Evolutionary conservation across 495 filamentous ascomycete genomes (phyloP).

Genomic region (Tetracladium marchalianum): DNA sequence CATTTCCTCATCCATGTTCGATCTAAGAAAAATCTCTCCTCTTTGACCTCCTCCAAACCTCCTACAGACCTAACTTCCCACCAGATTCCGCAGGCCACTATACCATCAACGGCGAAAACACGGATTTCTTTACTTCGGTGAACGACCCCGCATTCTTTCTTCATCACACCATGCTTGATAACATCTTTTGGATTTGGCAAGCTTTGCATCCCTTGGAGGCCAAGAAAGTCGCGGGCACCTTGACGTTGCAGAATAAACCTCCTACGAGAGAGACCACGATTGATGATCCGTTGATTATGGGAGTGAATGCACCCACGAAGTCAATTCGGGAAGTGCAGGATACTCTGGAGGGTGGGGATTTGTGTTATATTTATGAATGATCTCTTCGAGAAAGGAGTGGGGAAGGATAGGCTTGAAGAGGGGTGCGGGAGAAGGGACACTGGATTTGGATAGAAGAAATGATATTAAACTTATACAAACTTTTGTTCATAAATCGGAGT

Average conservation of each 20-base stretch:
- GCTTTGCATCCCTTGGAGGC: slow-evolving; percentile 38
- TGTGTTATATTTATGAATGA: slow-evolving; percentile 16
- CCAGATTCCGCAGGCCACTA: no score
- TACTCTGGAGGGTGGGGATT: slow-evolving; percentile 5
- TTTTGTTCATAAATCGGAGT: no score
- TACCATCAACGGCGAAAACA: slow-evolving; percentile 43
- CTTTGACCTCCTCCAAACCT: not conserved
- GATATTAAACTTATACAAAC: no score
- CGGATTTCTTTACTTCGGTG: slow-evolving; percentile 45
- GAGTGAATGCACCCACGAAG: not conserved
- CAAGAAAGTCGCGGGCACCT: slow-evolving; percentile 39
- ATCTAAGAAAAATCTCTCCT: not conserved
- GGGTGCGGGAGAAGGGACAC: not conserved
- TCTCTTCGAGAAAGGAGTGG: no score
- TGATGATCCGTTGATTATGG: slow-evolving; percentile 7
- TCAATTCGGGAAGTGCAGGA: not conserved
- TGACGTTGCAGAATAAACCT: slow-evolving; percentile 41
- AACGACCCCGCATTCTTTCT: slow-evolving; percentile 60
- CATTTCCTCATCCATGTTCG: no score
- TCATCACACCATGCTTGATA: slow-evolving; percentile 63
- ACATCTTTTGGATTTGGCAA: slow-evolving; percentile 65
- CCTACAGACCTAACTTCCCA: no score
- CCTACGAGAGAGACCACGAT: slow-evolving; percentile 25
- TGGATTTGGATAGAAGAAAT: no score
- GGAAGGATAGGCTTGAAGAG: slow-evolving; percentile 1